Base-by-base conservation (phyloP, 176 grass and related monocot genomes). In the Oryza coarctata region DNA sequence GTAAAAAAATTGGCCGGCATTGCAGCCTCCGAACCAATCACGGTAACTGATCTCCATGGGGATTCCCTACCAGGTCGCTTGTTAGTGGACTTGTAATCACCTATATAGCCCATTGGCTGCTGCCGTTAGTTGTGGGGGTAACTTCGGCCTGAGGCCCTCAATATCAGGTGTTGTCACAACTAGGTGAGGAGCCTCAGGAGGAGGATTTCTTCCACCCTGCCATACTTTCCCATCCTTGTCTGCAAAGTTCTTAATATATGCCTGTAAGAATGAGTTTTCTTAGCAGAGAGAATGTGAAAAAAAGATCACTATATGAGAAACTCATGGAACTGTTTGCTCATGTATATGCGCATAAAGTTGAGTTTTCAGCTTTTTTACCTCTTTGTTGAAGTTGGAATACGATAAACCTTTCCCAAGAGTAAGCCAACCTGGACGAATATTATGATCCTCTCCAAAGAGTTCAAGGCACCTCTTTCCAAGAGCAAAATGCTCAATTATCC, bases 401-500 rank as follows among this genome's bases (percentile, higher is more conserved):
- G 96, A 98, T 58, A 98, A 80, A 76, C 84, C 91, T 78, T 91
- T 98, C 14, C 96, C 96, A 33, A 98, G 86, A 25, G 93, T 98
- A 60, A 98, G 87, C 96, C 95, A 98, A 28, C 95, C 92, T 0
- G 93, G 86, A 0, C 95, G 90, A 26, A 98, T 98, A 26, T 98
- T 98, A 82, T 98, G 93, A 79, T 98, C 95, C 83, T 95, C 95
- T 14, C 95, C 95, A 76, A 98, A 98, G 58, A 98, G 89, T 47
- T 98, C 95, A 77, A 98, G 88, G 12, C 93, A 80, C 61, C 95
- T 91, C 68, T 86, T 94, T 62, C 95, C 95, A 71, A 98, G 91
- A 81, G 95, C 92, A 84, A 98, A 98, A 91, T 95, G 96, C 86
- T 98, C 96, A 47, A 99, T 95, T 64, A 99, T 99, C 71, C 87